Percentiles rank a stretch among this genome's conserved stretches.
Conservation (phyloP, 495 filamentous ascomycete genomes). For the Elasticomyces elasticus region DNA sequence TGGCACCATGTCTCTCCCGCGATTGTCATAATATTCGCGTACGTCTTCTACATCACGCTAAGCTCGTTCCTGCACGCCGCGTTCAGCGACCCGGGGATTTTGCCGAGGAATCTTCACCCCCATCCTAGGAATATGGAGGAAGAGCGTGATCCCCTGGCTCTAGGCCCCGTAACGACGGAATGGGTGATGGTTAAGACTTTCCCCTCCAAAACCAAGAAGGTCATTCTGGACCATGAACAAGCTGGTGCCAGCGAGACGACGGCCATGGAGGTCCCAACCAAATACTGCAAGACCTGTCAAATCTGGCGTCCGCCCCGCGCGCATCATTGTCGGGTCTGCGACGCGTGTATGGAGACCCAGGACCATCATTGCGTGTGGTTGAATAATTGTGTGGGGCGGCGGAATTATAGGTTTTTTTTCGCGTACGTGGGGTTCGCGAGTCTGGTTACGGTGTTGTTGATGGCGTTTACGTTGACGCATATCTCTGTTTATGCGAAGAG, state of each 20-base stretch:
- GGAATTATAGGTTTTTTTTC: constrained; percentile 98
- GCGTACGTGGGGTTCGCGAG: constrained; percentile 69
- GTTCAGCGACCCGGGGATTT: constrained; percentile 81
- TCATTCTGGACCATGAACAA: background rate
- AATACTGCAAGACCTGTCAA: constrained; percentile 93
- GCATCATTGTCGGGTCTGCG: constrained; percentile 92
- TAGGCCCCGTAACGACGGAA: constrained; percentile 76
- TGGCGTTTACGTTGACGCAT: constrained; percentile 68
- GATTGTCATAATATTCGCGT: constrained; percentile 82
- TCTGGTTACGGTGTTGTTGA: constrained; percentile 64
- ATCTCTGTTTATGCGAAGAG: constrained; percentile 58
- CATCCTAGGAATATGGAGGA: constrained; percentile 44
- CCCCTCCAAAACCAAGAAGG: background rate
- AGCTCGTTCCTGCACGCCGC: constrained; percentile 93
- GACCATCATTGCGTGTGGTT: constrained; percentile 99
- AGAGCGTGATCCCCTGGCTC: constrained; percentile 63
- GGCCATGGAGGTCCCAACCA: constrained; percentile 93
- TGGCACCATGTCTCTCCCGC: constrained; percentile 88
- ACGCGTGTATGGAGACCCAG: constrained; percentile 94
- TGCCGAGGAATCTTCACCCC: constrained; percentile 73
- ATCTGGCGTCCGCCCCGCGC: constrained; percentile 93
- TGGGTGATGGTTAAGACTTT: constrained; percentile 64
- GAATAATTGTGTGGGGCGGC: constrained; percentile 94
- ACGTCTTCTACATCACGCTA: constrained; percentile 77
- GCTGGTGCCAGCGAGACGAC: no score